These are phyloP conservation scores for Cordyceps javanica DNA, from an alignment of 2,329 filamentous ascomycete species.

Conservation along the genomic window DNA sequence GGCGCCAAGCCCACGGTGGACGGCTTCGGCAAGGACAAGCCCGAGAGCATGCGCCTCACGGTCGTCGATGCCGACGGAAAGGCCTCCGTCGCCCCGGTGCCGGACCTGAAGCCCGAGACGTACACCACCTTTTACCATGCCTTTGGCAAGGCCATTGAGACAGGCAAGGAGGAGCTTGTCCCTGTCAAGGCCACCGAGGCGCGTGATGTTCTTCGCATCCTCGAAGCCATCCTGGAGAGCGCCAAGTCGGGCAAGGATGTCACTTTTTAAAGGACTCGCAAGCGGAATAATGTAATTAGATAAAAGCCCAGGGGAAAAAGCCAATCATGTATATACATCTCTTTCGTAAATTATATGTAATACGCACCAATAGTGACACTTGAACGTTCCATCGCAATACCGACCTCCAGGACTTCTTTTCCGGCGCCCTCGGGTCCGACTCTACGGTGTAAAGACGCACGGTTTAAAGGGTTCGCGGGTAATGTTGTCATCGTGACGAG, in stretches of 20 bases:
- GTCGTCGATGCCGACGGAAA: slow-evolving; percentile 46
- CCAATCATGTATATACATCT: too few species aligned
- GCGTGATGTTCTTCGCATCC: slow-evolving; percentile 45
- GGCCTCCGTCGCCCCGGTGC: slow-evolving; percentile 42
- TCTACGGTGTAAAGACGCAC: too few species aligned
- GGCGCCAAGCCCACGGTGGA: slow-evolving; percentile 56
- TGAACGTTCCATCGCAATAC: too few species aligned
- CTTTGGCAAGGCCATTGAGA: slow-evolving; percentile 41
- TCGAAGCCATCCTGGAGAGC: slow-evolving; percentile 47
- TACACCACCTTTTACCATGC: slow-evolving; percentile 62
- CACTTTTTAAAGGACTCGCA: slow-evolving; percentile 18
- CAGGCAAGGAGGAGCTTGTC: slow-evolving; percentile 42
- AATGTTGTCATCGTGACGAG: too few species aligned
- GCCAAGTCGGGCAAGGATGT: slow-evolving; percentile 42
- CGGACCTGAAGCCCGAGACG: slow-evolving; percentile 58
- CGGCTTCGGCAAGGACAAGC: slow-evolving; percentile 59
- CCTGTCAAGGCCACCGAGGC: slow-evolving; percentile 49
- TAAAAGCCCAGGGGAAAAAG: too few species aligned
- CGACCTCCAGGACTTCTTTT: too few species aligned
- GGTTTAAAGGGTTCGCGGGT: too few species aligned
- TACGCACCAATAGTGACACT: too few species aligned
- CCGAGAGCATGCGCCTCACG: slow-evolving; percentile 53
- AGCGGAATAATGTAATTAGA: too few species aligned
- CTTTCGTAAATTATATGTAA: too few species aligned
- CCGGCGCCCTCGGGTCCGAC: too few species aligned